Evolutionary conservation across 768 basidiomycete genomes (phyloP).

Genomic region (Leccinum aurantiacum): DNA sequence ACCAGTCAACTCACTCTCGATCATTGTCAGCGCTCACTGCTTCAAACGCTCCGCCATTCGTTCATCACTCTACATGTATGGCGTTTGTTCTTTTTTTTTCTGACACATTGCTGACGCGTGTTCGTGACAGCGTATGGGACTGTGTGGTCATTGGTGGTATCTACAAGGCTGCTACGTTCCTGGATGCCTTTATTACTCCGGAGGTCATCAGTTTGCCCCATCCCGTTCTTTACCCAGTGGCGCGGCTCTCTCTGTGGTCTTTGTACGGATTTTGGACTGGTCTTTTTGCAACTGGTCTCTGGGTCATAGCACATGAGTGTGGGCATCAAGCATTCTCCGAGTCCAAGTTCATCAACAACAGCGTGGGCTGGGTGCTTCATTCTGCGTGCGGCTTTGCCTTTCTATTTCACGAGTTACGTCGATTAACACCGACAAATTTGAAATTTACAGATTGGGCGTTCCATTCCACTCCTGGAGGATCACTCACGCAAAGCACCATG

Average conservation of each 20-base stretch:
- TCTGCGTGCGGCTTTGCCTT: constrained; percentile 59
- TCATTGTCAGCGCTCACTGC: constrained; percentile 66
- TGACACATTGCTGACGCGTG: constrained; percentile 14
- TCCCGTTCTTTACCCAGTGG: constrained; percentile 60
- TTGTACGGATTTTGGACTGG: constrained; percentile 81
- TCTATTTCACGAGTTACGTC: constrained; percentile 18
- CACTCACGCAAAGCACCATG: constrained; percentile 93
- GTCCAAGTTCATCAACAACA: constrained; percentile 88
- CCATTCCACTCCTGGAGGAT: constrained; percentile 98
- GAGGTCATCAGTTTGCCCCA: constrained; percentile 53
- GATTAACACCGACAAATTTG: constrained; percentile 16
- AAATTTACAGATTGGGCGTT: constrained; percentile 70
- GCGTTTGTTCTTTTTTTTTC: background rate
- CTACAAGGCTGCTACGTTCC: constrained; percentile 65
- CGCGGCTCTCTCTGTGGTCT: constrained; percentile 70
- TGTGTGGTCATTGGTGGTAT: constrained; percentile 62
- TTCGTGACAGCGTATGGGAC: constrained; percentile 64
- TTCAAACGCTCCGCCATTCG: constrained; percentile 84
- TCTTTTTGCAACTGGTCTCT: constrained; percentile 87
- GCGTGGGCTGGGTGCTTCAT: constrained; percentile 90
- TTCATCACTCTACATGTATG: constrained; percentile 78
- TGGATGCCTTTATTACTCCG: constrained; percentile 63
- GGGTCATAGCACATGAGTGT: constrained; percentile 94
- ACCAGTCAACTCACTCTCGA: background rate
- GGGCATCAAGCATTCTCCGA: constrained; percentile 97